Evolutionary conservation across 768 basidiomycete species (phyloP).

Genomic region (Lactarius pseudohatsudake): DNA sequence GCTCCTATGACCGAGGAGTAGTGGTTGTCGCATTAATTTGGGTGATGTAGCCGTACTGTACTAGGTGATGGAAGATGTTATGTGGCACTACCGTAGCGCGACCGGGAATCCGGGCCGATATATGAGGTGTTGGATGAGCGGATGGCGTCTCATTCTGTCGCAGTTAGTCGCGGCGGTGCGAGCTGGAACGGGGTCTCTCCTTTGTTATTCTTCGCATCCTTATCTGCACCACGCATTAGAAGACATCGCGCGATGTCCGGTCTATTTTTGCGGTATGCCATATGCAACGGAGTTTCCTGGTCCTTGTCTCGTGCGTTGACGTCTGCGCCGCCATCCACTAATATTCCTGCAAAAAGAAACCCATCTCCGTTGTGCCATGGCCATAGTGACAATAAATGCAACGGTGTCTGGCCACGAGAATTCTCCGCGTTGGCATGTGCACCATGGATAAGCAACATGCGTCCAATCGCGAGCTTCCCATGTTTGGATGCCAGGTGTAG

Average conservation of each 20-base stretch:
- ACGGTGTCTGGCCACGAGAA: neutral
- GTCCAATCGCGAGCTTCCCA: neutral
- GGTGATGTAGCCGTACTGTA: too few relatives aligned
- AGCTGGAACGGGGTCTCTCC: neutral
- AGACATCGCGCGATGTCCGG: neutral
- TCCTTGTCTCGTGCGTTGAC: neutral
- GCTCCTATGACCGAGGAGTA: too few relatives aligned
- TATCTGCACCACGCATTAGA: neutral
- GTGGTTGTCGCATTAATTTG: too few relatives aligned
- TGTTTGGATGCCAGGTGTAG: neutral
- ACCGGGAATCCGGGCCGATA: too few relatives aligned
- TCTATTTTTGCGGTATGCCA: neutral
- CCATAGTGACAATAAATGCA: neutral
- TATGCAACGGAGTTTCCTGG: neutral
- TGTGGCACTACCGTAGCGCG: too few relatives aligned
- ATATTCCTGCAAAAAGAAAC: neutral
- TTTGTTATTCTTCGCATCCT: neutral
- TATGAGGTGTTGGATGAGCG: too few relatives aligned
- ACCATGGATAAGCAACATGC: neutral
- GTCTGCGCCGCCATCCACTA: neutral
- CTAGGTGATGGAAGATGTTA: too few relatives aligned
- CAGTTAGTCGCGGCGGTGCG: neutral
- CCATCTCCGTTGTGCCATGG: neutral
- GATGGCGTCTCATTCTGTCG: neutral
- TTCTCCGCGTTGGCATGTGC: neutral